Evolutionary conservation across 371 early-diverging fungal genomes (phyloP).

Genomic region (Funneliformis caledonium): DNA sequence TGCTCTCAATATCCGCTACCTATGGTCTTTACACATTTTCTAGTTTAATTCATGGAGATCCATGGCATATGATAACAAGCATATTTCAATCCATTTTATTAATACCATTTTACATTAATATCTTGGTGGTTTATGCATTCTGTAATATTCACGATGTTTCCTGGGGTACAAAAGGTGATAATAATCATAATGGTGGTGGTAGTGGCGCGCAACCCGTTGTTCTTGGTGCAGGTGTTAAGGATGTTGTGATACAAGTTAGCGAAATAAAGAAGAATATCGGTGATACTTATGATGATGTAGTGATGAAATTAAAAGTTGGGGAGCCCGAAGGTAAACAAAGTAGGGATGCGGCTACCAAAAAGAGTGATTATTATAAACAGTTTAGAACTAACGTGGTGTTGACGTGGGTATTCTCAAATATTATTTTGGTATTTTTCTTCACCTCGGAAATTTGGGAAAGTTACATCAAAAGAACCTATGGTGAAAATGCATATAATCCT

Average conservation of each 20-base stretch:
- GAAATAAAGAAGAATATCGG: constrained; percentile 55
- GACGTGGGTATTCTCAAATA: constrained; percentile 83
- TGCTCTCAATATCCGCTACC: constrained; percentile 62
- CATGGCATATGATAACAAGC: constrained; percentile 71
- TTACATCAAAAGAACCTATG: not conserved
- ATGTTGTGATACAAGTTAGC: constrained; percentile 44
- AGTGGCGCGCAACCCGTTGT: constrained; percentile 16
- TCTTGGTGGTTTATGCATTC: constrained; percentile 69
- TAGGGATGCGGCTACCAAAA: constrained; percentile 75
- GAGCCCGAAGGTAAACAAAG: constrained; percentile 53
- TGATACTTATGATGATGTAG: constrained; percentile 68
- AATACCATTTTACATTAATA: constrained; percentile 64
- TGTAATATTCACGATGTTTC: constrained; percentile 72
- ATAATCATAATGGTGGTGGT: constrained; percentile 43
- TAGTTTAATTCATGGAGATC: constrained; percentile 62
- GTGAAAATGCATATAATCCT: not conserved
- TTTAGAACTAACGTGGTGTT: constrained; percentile 85
- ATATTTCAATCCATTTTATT: constrained; percentile 65
- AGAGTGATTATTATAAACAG: constrained; percentile 83
- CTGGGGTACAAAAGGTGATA: constrained; percentile 94
- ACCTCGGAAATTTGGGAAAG: constrained; percentile 42
- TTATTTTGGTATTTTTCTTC: constrained; percentile 66
- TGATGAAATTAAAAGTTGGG: constrained; percentile 52
- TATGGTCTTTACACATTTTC: constrained; percentile 69
- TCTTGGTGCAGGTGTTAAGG: constrained; percentile 43